Conservation (phyloP, 1,284 basidiomycete genomes). For the Naganishia cerealis region DNA sequence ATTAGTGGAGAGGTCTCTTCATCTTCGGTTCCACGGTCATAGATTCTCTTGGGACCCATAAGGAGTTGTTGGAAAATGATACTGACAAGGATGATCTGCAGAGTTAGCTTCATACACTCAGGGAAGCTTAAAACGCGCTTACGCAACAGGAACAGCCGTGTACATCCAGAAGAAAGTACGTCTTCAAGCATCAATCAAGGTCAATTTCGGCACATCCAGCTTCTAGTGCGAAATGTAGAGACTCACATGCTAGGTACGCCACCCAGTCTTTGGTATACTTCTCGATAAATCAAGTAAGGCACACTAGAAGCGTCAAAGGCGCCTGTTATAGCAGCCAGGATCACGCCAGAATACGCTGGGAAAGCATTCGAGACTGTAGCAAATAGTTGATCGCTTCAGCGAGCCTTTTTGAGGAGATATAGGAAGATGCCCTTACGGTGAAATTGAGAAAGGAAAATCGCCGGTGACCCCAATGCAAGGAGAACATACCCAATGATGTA, state of each 20-base stretch:
- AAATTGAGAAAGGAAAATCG: conserved; percentile 51
- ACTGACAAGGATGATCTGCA: conserved; percentile 32
- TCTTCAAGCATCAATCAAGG: conserved; percentile 28
- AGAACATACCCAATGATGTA: conserved; percentile 50
- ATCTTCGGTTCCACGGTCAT: conserved; percentile 22
- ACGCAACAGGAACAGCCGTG: conserved; percentile 48
- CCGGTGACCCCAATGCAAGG: conserved; percentile 52
- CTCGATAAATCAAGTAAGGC: conserved; percentile 49
- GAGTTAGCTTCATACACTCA: background rate
- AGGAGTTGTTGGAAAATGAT: conserved; percentile 48
- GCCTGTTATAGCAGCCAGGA: conserved; percentile 53
- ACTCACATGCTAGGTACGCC: conserved; percentile 35
- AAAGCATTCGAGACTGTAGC: conserved; percentile 53
- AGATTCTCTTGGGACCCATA: conserved; percentile 40
- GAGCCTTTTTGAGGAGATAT: background rate
- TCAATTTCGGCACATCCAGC: background rate
- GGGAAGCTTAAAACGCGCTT: conserved; percentile 28
- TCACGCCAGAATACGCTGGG: conserved; percentile 51
- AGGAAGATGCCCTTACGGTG: conserved; percentile 38
- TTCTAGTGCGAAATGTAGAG: background rate
- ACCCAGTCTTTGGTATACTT: conserved; percentile 40
- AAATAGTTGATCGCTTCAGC: background rate
- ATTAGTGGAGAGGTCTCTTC: conserved; percentile 5
- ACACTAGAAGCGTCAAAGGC: conserved; percentile 54
- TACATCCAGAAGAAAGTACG: conserved; percentile 52